Conservation (phyloP, 2,329 filamentous ascomycete genomes). For the Alternaria arbusti region DNA sequence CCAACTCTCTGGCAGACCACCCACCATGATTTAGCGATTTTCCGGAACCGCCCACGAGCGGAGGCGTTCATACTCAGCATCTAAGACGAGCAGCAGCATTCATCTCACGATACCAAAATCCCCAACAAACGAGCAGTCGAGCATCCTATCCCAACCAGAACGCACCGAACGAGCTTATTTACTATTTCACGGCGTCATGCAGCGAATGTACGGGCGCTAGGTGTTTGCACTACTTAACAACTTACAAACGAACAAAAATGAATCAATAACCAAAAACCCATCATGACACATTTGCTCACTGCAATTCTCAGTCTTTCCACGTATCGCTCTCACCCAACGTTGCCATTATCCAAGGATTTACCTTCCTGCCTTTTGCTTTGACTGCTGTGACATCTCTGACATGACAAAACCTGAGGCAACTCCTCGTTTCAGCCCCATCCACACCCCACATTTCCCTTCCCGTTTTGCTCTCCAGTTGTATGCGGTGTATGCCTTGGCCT, state of each 20-base stretch:
- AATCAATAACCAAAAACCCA: background rate
- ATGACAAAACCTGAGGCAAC: background rate
- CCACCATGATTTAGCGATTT: constrained; percentile 8
- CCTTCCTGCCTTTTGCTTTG: background rate
- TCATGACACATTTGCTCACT: background rate
- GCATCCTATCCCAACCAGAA: background rate
- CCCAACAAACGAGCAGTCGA: background rate
- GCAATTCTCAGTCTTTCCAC: background rate
- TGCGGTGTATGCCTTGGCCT: background rate
- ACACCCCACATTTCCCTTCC: background rate
- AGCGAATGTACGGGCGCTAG: background rate
- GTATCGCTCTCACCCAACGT: background rate
- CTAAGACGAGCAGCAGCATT: background rate
- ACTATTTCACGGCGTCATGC: background rate
- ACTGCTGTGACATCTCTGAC: background rate
- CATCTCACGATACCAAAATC: background rate
- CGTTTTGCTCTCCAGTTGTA: background rate
- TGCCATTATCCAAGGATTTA: background rate
- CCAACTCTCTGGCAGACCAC: constrained; percentile 8
- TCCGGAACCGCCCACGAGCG: background rate
- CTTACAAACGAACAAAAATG: background rate
- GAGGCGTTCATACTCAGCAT: background rate
- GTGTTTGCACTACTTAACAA: background rate
- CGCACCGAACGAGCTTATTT: background rate
- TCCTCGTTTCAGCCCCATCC: background rate